Evolutionary conservation across 208 protist genomes (phyloP).

Genomic region (Leishmania mexicana): DNA sequence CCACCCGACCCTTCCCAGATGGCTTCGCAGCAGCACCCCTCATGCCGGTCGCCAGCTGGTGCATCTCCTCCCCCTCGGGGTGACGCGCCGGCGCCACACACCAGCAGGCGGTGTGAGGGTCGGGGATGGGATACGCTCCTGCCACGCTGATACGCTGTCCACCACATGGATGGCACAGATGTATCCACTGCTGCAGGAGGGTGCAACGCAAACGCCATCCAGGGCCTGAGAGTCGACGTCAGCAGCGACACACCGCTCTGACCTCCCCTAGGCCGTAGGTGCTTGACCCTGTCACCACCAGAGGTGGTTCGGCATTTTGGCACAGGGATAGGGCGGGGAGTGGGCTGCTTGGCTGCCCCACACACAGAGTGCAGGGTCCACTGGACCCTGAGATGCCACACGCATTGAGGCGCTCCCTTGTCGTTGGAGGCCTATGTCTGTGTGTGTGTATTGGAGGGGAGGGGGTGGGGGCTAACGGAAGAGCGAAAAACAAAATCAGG

Average conservation of each 20-base stretch:
- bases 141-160: not conserved
- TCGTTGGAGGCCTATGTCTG: not conserved
- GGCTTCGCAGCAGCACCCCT: not conserved
- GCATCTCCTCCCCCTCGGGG: not conserved
- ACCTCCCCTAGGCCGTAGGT: not conserved
- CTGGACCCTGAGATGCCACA: not conserved
- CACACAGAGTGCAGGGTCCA: not conserved
- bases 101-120: not conserved
- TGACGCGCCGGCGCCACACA: not conserved
- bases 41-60: not conserved
- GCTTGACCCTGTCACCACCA: not conserved
- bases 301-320: not conserved
- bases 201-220: not conserved
- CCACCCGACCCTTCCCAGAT: no score
- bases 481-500: not conserved
- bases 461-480: not conserved
- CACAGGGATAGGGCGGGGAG: not conserved
- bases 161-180: not conserved
- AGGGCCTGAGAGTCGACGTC: not conserved
- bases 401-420: not conserved
- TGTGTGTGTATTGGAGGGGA: not conserved
- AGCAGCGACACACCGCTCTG: not conserved
- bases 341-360: not conserved
- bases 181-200: not conserved
- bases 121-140: not conserved